Evolutionary conservation across 2,329 filamentous ascomycete species (phyloP), one percentile per base, ranked within the genome.

Genomic region (Aaosphaeria arxii): DNA sequence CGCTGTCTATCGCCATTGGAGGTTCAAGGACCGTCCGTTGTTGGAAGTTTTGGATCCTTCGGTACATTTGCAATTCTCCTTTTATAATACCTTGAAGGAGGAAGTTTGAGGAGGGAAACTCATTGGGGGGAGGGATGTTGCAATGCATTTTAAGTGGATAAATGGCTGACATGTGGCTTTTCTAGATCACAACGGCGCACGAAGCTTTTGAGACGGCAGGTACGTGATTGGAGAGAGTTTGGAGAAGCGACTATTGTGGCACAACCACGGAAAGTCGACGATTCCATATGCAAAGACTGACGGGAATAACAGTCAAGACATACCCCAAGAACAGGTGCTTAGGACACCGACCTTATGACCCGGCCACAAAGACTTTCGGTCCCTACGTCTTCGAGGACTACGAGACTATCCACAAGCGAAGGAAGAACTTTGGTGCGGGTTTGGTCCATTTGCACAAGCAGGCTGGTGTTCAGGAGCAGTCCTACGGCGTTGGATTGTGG

Each of bases 321-420:
- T 76, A 77, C 47, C 82, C 88, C 42, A 87, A 83, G 62, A 81
- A 80, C 60, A 84, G 78, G 59, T 95, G 88, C 71, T 77, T 97
- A 50, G 94, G 94, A 48, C 82, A 82, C 68, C 84, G 94, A 54
- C 82, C 87, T 4, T 97, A 89, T 80, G 85, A 95, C 70, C 71
- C 87, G 3, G 74, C 72, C 35, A 89, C 84, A 43, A 86, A 91
- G 74, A 80, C 81, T 1, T 96, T 83, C 72, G 84, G 86, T 49
- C 82, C 83, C 56, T 99, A 88, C 67, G 79, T 85, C 50, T 97
- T 91, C 91, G 74, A 91, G 59, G 88, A 86, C 50, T 97, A 95
- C 63, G 79, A 78, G 61, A 84, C 94, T 51, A 81, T 92, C n/a
- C 85, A 87, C 51, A 80, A 83, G 73, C 83, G 91, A 65, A 84